Evolutionary conservation across 164 flowering plant species (phyloP).

Genomic region (Cinnamomum chago): DNA sequence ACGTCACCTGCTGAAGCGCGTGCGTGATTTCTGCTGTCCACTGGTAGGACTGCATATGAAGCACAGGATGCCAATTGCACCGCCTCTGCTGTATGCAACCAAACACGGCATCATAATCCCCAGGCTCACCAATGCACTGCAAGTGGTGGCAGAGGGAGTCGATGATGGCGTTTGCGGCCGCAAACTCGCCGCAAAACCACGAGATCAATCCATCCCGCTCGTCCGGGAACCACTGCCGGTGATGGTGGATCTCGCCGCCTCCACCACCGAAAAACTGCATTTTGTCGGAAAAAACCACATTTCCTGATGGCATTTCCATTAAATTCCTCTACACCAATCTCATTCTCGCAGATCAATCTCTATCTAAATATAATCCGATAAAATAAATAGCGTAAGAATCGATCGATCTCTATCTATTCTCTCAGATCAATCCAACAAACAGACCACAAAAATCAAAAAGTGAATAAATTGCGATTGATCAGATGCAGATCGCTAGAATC

Average conservation of each 20-base stretch:
- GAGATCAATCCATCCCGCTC: constrained; percentile 74
- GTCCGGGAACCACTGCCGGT: constrained; percentile 54
- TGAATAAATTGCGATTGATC: neutral
- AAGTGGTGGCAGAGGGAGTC: constrained; percentile 71
- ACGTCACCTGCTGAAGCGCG: constrained; percentile 57
- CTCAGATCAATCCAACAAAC: neutral
- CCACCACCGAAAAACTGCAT: constrained; percentile 38
- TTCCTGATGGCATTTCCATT: constrained; percentile 80
- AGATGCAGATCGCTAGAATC: neutral
- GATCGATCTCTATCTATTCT: neutral
- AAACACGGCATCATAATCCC: constrained; percentile 65
- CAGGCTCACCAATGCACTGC: constrained; percentile 47
- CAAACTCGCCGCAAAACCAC: constrained; percentile 80
- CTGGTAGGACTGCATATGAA: constrained; percentile 85
- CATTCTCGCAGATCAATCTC: neutral
- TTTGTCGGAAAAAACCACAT: constrained; percentile 49
- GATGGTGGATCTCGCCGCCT: constrained; percentile 28
- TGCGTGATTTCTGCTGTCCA: constrained; percentile 53
- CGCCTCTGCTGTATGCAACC: constrained; percentile 68
- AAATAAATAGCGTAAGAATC: neutral
- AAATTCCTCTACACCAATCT: constrained; percentile 5
- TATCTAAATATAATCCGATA: neutral
- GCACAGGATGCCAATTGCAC: constrained; percentile 69
- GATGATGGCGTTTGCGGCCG: constrained; percentile 85
- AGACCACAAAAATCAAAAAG: neutral